These are phyloP conservation scores for Mycosphaerelloides madeirae DNA, from an alignment of 2,329 filamentous ascomycete species.

Conservation along the genomic window DNA sequence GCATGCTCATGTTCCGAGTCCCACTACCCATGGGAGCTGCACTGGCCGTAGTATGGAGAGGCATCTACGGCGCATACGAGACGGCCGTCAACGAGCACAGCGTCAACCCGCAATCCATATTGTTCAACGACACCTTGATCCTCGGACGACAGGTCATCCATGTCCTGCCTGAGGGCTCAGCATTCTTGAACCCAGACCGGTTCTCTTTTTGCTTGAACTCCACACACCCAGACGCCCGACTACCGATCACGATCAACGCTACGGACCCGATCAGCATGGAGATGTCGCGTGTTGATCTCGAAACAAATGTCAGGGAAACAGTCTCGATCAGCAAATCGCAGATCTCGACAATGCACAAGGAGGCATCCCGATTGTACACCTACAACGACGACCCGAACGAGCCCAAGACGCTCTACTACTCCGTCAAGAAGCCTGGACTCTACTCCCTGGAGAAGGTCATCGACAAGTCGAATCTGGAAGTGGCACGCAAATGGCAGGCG, in stretches of 20 bases:
- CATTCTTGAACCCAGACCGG: conserved; percentile 76
- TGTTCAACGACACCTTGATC: conserved; percentile 90
- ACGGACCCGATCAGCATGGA: conserved; percentile 86
- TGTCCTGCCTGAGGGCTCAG: conserved; percentile 89
- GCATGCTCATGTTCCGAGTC: conserved; percentile 88
- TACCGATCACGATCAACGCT: conserved; percentile 91
- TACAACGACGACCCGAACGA: conserved; percentile 40
- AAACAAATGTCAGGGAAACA: conserved; percentile 72
- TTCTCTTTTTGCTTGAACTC: conserved; percentile 75
- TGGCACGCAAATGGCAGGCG: conserved; percentile 54
- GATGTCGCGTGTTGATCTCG: conserved; percentile 78
- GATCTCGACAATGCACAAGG: conserved; percentile 68
- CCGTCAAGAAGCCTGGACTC: conserved; percentile 78
- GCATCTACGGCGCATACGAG: conserved; percentile 81
- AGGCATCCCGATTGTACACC: conserved; percentile 56
- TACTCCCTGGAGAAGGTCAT: conserved; percentile 82
- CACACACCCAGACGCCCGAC: conserved; percentile 54
- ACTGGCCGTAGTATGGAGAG: conserved; percentile 67
- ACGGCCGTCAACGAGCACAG: conserved; percentile 87
- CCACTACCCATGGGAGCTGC: conserved; percentile 70
- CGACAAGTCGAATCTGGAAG: conserved; percentile 87
- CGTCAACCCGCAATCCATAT: conserved; percentile 80
- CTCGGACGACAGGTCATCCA: conserved; percentile 96
- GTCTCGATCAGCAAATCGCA: conserved; percentile 71
- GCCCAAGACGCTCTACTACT: conserved; percentile 56